Evolutionary conservation across 2,329 filamentous ascomycete species (phyloP), one percentile per base, ranked within the genome.

Genomic region (Exophiala aquamarina): DNA sequence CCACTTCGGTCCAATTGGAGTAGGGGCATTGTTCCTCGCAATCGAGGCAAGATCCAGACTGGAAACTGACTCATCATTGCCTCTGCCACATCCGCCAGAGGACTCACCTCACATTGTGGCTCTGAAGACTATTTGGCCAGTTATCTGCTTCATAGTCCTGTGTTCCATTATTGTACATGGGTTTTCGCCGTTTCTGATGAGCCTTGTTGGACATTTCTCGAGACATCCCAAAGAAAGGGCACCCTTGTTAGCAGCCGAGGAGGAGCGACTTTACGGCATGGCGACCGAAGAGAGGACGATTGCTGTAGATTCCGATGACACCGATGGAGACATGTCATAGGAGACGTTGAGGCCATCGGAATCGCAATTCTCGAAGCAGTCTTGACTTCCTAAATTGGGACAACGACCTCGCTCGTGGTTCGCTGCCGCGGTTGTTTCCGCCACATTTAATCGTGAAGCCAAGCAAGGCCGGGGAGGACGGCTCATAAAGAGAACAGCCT

Each of bases 1-100:
- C 1, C 77, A 81, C 57, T 81, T 81, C 47, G 77, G 77, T 0
- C 77, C 77, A 7, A 80, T 81, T 71, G 78, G 78, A 14, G 69
- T 81, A 1, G 77, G 76, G 2, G 77, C 74, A 0, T 61, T 81
- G 5, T 81, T 81, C 62, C 68, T 81, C 1, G 75, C 76, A 2
- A 77, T 81, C 36, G 77, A 81, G 65, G 73, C 75, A 1, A 64
- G 76, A 18, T 75, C 73, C 0, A 67, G 76, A 47, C 66, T 81
- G 0, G 77, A 80, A 54, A 78, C 69, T 1, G 71, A 68, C 8
- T 70, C 67, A 0, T 71, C 70, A 3, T 54, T 69, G 1, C 75
- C 75, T 2, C 56, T 74, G 8, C 65, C 70, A 1, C 61, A 70
- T 42, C 74, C 75, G 2, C 72, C 72, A 0, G 48, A 57, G 3